Evolutionary conservation across 768 basidiomycete genomes (phyloP), one percentile per base, ranked within the genome.

Genomic region (Mycena rosella): DNA sequence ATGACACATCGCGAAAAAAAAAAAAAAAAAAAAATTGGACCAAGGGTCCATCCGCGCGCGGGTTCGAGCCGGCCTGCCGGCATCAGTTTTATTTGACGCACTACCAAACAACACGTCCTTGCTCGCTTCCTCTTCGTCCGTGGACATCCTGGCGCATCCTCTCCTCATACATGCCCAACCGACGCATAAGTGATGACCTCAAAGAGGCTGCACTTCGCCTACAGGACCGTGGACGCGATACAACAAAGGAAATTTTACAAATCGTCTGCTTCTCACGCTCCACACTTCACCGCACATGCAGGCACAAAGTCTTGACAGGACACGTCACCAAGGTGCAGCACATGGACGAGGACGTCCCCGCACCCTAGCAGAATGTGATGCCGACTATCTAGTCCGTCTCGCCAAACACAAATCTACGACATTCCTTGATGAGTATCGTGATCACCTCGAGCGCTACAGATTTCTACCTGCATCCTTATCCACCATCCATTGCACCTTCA

Each of bases 401-500:
- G 44, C 57, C 18, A 26, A 32, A 18, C 57, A 58, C 57, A 58
- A 58, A 11, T 44, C 57, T 30, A 55, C 54, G 2, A 17, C 17
- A 2, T 55, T 55, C 24, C 26, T 55, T 5, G 54, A 22, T 9
- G 22, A 55, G 15, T 55, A 55, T 18, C 9, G 17, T 2, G 54
- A 55, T 24, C n/a, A n/a, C 10, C 14, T 55, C 1, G 36, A 55
- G 2, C 34, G 36, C 3, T 55, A 55, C 14, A n/a, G 36, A 1
- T 9, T 26, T n/a, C 36, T 55, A 1, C 54, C 54, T 18, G 36
- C 36, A 26, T 76, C 72, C 8, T 22, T 74, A 10, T 32, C 69
- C 3, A 77, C 74, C 17, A 65, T 76, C 26, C 76, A 76, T 45
- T 62, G 64, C 10, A 72, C 68, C 8, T 68, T 77, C 9, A 22